These are phyloP conservation scores for Pseudozyma thailandica DNA, from an alignment of 1,284 basidiomycete genomes.

Conservation along the genomic window DNA sequence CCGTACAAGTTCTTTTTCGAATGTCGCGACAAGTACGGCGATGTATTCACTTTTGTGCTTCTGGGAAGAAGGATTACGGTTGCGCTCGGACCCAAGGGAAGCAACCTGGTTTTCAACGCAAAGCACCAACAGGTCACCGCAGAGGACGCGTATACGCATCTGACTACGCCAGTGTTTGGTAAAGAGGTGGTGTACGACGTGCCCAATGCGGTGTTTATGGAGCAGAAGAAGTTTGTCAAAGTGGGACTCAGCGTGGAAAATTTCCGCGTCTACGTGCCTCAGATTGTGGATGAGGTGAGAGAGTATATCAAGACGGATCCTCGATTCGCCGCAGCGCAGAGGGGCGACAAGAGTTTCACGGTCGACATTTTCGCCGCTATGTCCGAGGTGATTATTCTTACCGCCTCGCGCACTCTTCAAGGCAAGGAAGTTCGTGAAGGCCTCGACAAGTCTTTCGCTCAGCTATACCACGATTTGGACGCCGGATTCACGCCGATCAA, in stretches of 20 bases:
- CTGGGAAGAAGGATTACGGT: slow-evolving; percentile 91
- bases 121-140: slow-evolving; percentile 91
- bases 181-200: slow-evolving; percentile 98
- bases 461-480: slow-evolving; percentile 89
- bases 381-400: slow-evolving; percentile 94
- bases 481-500: slow-evolving; percentile 73
- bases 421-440: slow-evolving; percentile 85
- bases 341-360: slow-evolving; percentile 19
- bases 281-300: slow-evolving; percentile 77
- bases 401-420: slow-evolving; percentile 90
- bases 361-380: slow-evolving; percentile 75
- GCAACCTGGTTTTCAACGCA: slow-evolving; percentile 93
- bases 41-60: slow-evolving; percentile 83
- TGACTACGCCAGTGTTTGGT: slow-evolving; percentile 76
- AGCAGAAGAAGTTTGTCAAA: slow-evolving; percentile 91
- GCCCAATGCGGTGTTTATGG: slow-evolving; percentile 96
- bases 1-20: slow-evolving; percentile 80
- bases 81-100: slow-evolving; percentile 89
- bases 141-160: slow-evolving; percentile 88
- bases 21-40: slow-evolving; percentile 79
- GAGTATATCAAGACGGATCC: slow-evolving; percentile 69
- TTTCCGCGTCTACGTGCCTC: slow-evolving; percentile 86
- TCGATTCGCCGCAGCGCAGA: slow-evolving; percentile 72
- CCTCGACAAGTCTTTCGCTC: slow-evolving; percentile 85
- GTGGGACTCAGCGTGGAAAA: slow-evolving; percentile 92